phyloP scores from a whole-genome alignment of 2,329 filamentous ascomycete genomes.

The Hymenoscyphus infarciens region DNA sequence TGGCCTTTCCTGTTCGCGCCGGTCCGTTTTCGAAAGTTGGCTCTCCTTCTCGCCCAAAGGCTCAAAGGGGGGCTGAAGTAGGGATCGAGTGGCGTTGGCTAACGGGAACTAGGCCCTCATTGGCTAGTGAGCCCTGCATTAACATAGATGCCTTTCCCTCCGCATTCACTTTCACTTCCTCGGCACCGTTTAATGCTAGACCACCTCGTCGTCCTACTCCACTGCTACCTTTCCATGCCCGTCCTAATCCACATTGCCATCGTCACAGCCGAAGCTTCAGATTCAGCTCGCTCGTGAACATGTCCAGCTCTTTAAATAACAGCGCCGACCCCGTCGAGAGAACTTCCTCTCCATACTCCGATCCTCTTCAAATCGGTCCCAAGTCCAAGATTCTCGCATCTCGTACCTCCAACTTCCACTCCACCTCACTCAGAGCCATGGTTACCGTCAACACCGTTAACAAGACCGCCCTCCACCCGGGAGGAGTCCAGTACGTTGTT shows the following conservation, averaged over 20 bases:
- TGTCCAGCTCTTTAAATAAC: conserved; percentile 27
- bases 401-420: conserved; percentile 29
- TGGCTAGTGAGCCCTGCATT: background rate
- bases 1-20: conserved; percentile 14
- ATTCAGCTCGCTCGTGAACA: conserved; percentile 9
- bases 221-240: conserved; percentile 6
- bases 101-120: background rate
- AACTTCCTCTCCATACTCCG: conserved; percentile 31
- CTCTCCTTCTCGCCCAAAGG: conserved; percentile 9
- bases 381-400: conserved; percentile 28
- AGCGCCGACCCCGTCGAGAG: conserved; percentile 27
- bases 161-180: conserved; percentile 10
- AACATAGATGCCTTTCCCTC: background rate
- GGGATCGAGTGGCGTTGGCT: background rate
- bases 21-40: conserved; percentile 24
- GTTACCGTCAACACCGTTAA: conserved; percentile 31
- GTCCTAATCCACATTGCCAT: background rate
- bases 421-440: conserved; percentile 33
- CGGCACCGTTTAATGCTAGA: conserved; percentile 10
- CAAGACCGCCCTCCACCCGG: conserved; percentile 33
- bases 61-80: conserved; percentile 13
- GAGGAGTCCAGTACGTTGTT: conserved; percentile 32
- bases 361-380: conserved; percentile 30
- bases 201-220: conserved; percentile 4
- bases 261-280: conserved; percentile 15